These are phyloP conservation scores for Colletotrichum camelliae DNA, from an alignment of 2,329 filamentous ascomycete genomes.

Conservation along the genomic window DNA sequence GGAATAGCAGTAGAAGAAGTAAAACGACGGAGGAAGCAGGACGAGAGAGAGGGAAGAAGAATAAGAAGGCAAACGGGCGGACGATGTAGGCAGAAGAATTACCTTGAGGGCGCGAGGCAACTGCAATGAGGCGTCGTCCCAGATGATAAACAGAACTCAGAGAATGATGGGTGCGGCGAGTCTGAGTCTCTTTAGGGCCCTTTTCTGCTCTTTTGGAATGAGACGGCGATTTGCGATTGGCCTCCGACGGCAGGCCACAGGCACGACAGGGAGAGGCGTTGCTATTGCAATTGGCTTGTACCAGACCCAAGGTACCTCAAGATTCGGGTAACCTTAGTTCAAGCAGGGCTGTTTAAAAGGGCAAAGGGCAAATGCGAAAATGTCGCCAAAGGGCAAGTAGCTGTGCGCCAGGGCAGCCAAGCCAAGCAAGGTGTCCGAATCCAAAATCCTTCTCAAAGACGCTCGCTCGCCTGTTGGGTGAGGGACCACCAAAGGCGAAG, in stretches of 20 bases:
- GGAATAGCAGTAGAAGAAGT: not conserved
- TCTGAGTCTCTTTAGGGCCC: not conserved
- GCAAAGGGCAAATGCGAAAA: not conserved
- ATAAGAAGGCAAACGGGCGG: not conserved
- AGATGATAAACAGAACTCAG: constrained; percentile 6
- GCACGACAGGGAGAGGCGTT: constrained; percentile 20
- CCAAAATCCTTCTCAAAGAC: not conserved
- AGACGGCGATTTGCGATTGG: constrained; percentile 15
- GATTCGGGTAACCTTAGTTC: not conserved
- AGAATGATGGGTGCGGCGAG: not conserved
- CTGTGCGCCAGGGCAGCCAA: not conserved
- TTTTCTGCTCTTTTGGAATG: constrained; percentile 14
- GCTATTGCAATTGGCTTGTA: constrained; percentile 10
- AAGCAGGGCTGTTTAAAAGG: not conserved
- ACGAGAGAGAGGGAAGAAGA: not conserved
- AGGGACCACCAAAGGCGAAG: not conserved
- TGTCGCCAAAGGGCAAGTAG: not conserved
- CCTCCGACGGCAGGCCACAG: constrained; percentile 14
- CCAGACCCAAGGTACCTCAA: not conserved
- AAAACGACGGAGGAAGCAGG: not conserved
- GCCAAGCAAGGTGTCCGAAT: not conserved
- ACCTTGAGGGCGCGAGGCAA: not conserved
- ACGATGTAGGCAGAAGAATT: not conserved
- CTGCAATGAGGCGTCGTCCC: not conserved
- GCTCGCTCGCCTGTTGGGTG: not conserved